Evolutionary conservation across 306 rosid species (phyloP).

Genomic region (Elaeagnus macrophylla): DNA sequence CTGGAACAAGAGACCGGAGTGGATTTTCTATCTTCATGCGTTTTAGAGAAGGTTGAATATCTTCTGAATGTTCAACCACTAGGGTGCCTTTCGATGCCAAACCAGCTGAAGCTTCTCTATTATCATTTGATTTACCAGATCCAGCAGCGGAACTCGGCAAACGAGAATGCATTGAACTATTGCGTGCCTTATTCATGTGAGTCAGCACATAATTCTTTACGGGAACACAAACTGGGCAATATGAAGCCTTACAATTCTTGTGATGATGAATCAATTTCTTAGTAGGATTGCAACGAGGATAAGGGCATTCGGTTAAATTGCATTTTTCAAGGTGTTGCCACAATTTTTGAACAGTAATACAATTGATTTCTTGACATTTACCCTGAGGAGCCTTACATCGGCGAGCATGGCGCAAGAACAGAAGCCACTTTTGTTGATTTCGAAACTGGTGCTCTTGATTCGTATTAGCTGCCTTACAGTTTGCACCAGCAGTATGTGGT

Average conservation of each 20-base stretch:
- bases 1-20: slow-evolving; percentile 41
- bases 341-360: slow-evolving; percentile 56
- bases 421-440: slow-evolving; percentile 90
- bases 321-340: slow-evolving; percentile 69
- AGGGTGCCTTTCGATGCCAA: slow-evolving; percentile 38
- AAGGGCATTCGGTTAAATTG: slow-evolving; percentile 27
- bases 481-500: slow-evolving; percentile 24
- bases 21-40: slow-evolving; percentile 80
- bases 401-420: slow-evolving; percentile 83
- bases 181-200: slow-evolving; percentile 26
- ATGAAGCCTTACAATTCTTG: slow-evolving; percentile 46
- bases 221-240: slow-evolving; percentile 86
- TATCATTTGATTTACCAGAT: slow-evolving; percentile 46
- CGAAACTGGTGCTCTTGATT: slow-evolving; percentile 27
- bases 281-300: slow-evolving; percentile 63
- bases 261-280: slow-evolving; percentile 59
- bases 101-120: slow-evolving; percentile 29
- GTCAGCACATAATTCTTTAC: slow-evolving; percentile 44
- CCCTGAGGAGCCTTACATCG: slow-evolving; percentile 74
- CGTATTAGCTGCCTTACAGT: slow-evolving; percentile 14
- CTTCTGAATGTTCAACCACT: slow-evolving; percentile 51
- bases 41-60: slow-evolving; percentile 61
- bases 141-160: slow-evolving; percentile 45
- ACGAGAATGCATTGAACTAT: slow-evolving; percentile 33
- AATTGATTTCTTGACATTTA: slow-evolving; percentile 52